Conservation (phyloP, 768 basidiomycete species). For the Rhodotorula kratochvilovae region DNA sequence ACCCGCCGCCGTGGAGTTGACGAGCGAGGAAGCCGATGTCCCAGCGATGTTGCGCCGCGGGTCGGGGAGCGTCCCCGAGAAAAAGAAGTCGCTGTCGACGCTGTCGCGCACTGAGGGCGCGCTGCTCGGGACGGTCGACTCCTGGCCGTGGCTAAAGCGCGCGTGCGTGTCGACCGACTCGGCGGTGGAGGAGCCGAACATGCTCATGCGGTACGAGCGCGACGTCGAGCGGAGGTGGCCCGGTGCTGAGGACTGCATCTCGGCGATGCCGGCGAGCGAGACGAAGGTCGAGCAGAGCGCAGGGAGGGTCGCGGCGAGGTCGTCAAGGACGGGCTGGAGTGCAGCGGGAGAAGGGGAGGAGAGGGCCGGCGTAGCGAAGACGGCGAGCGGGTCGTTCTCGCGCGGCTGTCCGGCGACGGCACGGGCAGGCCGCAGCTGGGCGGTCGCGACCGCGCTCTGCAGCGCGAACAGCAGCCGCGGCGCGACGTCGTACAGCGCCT, state of each 20-base stretch:
- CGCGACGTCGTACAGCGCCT: conserved; percentile 70
- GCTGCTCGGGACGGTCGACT: conserved; percentile 8
- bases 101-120: conserved; percentile 17
- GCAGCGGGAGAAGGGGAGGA: background rate
- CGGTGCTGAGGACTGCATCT: conserved; percentile 24
- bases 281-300: conserved; percentile 20
- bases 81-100: conserved; percentile 40
- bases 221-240: conserved; percentile 14
- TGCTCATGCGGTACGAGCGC: conserved; percentile 21
- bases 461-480: conserved; percentile 59
- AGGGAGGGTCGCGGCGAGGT: conserved; percentile 17
- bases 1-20: background rate
- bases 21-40: conserved; percentile 7
- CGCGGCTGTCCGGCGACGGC: conserved; percentile 9
- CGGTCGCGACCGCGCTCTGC: conserved; percentile 47
- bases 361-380: background rate
- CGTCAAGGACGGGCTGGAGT: conserved; percentile 1
- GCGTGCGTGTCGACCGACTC: background rate
- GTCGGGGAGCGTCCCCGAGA: conserved; percentile 20
- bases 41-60: background rate
- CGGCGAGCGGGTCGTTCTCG: conserved; percentile 20
- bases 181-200: conserved; percentile 1
- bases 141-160: conserved; percentile 10
- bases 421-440: conserved; percentile 3
- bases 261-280: conserved; percentile 28